These are phyloP conservation scores for Daldinia vernicosa DNA, from an alignment of 495 filamentous ascomycete species.

Conservation along the genomic window DNA sequence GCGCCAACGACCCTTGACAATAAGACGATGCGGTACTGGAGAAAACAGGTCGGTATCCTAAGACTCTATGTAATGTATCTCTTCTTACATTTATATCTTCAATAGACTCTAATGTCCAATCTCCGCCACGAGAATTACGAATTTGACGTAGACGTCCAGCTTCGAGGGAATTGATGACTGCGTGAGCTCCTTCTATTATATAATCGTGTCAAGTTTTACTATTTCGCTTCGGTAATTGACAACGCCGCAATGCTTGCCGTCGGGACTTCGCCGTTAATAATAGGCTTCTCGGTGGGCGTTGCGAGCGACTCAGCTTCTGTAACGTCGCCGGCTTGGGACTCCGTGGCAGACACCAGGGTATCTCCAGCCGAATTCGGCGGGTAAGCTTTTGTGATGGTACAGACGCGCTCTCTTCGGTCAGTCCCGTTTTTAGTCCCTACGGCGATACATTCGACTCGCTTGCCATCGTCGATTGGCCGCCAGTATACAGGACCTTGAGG, in stretches of 20 bases:
- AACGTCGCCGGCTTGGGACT: slow-evolving; percentile 29
- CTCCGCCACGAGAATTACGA: neutral
- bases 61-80: neutral
- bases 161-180: neutral
- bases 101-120: neutral
- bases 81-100: slow-evolving; percentile 11
- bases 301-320: slow-evolving; percentile 28
- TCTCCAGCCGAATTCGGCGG: slow-evolving; percentile 30
- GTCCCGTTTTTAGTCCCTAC: slow-evolving; percentile 52
- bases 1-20: slow-evolving; percentile 11
- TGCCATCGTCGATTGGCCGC: slow-evolving; percentile 52
- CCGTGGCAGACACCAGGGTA: slow-evolving; percentile 24
- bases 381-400: slow-evolving; percentile 54
- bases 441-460: slow-evolving; percentile 55
- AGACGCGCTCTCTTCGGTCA: slow-evolving; percentile 52
- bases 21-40: neutral
- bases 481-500: slow-evolving; percentile 61
- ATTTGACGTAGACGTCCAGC: neutral
- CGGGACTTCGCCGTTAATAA: slow-evolving; percentile 32
- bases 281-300: slow-evolving; percentile 22
- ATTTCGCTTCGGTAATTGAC: slow-evolving; percentile 18
- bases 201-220: neutral
- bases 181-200: neutral
- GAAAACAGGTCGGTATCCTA: neutral
- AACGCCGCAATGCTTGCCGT: slow-evolving; percentile 29